phyloP scores from a whole-genome alignment of 2,329 filamentous ascomycete species.

The Diaporthe batatas region DNA sequence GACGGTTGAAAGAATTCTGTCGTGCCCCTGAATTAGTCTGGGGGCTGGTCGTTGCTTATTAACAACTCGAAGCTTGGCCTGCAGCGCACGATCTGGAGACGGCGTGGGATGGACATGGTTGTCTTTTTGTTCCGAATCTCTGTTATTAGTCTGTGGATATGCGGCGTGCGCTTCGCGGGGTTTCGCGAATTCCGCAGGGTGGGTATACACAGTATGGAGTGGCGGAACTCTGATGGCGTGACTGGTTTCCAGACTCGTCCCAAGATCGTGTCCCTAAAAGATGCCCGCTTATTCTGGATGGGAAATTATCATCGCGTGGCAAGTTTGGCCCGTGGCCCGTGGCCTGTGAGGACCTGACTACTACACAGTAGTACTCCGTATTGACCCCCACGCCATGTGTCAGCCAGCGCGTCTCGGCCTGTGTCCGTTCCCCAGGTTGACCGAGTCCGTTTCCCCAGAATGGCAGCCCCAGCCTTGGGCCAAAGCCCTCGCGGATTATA shows the following conservation, averaged over 20 bases:
- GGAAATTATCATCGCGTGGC: slow-evolving; percentile 28
- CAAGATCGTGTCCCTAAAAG: background rate
- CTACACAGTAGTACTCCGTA: background rate
- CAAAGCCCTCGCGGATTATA: background rate
- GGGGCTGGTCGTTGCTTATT: slow-evolving; percentile 22
- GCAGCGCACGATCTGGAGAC: background rate
- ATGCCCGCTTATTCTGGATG: slow-evolving; percentile 9
- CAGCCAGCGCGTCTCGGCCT: slow-evolving; percentile 28
- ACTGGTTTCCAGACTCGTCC: slow-evolving; percentile 1
- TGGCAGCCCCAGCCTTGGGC: background rate
- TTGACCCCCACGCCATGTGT: slow-evolving; percentile 20
- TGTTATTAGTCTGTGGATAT: background rate
- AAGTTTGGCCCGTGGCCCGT: too few species aligned
- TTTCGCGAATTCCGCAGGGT: background rate
- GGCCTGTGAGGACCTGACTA: slow-evolving; percentile 17
- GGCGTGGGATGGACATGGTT: background rate
- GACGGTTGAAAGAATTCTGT: slow-evolving; percentile 17
- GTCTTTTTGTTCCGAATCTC: background rate
- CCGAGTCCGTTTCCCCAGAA: slow-evolving; percentile 37
- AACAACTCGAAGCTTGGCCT: slow-evolving; percentile 10
- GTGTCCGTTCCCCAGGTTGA: slow-evolving; percentile 36
- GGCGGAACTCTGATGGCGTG: background rate
- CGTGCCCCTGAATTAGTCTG: slow-evolving; percentile 27
- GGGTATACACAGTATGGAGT: background rate
- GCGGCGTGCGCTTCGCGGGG: background rate